phyloP scores from a whole-genome alignment of 177 flowering plant species.

The Vitis hybrid region DNA sequence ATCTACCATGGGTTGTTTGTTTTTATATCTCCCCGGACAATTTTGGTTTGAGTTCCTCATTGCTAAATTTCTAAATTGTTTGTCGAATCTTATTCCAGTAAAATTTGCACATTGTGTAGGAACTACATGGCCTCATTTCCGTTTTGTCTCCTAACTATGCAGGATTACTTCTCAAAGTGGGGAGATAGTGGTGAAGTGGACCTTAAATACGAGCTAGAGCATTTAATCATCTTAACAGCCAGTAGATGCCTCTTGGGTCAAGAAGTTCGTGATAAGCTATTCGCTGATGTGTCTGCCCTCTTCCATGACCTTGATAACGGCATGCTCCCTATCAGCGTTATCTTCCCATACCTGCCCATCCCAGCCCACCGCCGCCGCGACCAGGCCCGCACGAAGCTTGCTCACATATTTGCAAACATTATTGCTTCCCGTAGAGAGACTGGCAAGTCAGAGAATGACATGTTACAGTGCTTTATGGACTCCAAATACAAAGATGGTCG shows the following conservation, averaged over 20 bases:
- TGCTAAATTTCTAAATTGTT: no score
- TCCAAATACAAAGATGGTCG: slow-evolving; percentile 96
- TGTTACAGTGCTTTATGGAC: slow-evolving; percentile 92
- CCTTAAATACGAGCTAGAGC: slow-evolving; percentile 89
- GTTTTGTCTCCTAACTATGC: slow-evolving; percentile 11
- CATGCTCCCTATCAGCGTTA: slow-evolving; percentile 94
- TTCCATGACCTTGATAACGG: slow-evolving; percentile 98
- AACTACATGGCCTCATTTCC: neutral
- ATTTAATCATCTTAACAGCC: slow-evolving; percentile 90
- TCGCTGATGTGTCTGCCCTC: slow-evolving; percentile 88
- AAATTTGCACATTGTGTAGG: no score
- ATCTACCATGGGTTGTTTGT: no score
- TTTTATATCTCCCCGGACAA: no score
- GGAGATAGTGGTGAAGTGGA: slow-evolving; percentile 91
- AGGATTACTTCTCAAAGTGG: slow-evolving; percentile 96
- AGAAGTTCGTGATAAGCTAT: slow-evolving; percentile 89
- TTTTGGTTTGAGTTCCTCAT: no score
- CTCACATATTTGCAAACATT: slow-evolving; percentile 71
- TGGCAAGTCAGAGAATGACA: slow-evolving; percentile 71
- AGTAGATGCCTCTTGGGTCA: slow-evolving; percentile 93
- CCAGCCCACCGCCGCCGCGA: slow-evolving; percentile 95
- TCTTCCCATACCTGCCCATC: slow-evolving; percentile 88
- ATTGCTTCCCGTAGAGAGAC: slow-evolving; percentile 64
- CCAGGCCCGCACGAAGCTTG: slow-evolving; percentile 74
- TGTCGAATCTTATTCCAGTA: no score